These are phyloP conservation scores for Penicillium occitanis DNA, from an alignment of 2,329 filamentous ascomycete species.

Conservation along the genomic window DNA sequence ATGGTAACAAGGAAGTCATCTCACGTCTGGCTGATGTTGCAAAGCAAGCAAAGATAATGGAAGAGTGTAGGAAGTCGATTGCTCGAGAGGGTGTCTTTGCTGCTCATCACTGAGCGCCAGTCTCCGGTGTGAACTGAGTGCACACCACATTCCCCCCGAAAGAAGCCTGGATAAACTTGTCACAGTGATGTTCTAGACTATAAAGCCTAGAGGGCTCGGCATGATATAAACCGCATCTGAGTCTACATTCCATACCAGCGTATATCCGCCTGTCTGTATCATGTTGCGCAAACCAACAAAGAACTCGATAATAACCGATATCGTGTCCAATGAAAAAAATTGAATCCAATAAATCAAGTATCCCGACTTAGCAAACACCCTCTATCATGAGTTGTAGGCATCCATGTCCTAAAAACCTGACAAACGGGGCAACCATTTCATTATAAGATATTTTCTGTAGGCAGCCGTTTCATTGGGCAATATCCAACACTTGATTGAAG, in stretches of 20 bases:
- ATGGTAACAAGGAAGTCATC: slow-evolving; percentile 80
- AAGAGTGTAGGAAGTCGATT: slow-evolving; percentile 64
- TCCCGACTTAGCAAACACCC: neutral
- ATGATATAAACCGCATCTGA: neutral
- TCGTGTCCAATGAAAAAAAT: neutral
- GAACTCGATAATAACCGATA: neutral
- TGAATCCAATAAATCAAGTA: neutral
- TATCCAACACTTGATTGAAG: neutral
- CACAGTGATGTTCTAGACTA: neutral
- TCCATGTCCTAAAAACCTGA: neutral
- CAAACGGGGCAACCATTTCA: neutral
- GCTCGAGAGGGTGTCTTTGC: slow-evolving; percentile 13
- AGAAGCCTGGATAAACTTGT: neutral
- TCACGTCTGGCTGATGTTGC: slow-evolving; percentile 74
- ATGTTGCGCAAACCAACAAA: neutral
- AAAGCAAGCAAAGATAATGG: slow-evolving; percentile 72
- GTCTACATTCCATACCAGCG: neutral
- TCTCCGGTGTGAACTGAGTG: neutral
- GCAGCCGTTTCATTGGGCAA: neutral
- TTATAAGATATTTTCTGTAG: neutral
- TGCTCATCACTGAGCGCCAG: neutral
- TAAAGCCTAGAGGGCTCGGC: neutral
- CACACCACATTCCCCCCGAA: neutral
- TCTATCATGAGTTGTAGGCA: neutral
- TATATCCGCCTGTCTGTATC: neutral